Evolutionary conservation across 768 basidiomycete genomes (phyloP).

Genomic region (Boletus coccyginus): DNA sequence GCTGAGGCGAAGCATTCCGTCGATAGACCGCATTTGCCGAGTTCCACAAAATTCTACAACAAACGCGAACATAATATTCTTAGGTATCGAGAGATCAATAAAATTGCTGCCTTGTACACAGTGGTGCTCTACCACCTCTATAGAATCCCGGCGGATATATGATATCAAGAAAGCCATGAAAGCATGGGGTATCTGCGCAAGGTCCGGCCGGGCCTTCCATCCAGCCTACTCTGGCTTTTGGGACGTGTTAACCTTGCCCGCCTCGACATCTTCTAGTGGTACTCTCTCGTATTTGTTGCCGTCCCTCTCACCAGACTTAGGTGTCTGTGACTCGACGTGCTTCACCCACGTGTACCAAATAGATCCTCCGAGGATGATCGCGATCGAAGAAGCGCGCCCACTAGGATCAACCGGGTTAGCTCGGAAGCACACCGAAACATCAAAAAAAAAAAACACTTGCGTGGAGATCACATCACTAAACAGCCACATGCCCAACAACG

Average conservation of each 20-base stretch:
- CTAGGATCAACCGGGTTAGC: conserved; percentile 36
- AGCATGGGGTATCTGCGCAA: conserved; percentile 14
- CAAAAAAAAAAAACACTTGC: conserved; percentile 41
- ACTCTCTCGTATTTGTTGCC: conserved; percentile 54
- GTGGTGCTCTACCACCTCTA: conserved; percentile 10
- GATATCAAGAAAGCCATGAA: conserved; percentile 4
- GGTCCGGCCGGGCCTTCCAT: conserved; percentile 5
- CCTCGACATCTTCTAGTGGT: conserved; percentile 62
- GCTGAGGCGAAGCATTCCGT: too few species aligned
- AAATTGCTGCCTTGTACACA: conserved; percentile 3
- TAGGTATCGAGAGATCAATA: neutral
- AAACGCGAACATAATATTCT: too few species aligned
- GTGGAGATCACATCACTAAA: conserved; percentile 79
- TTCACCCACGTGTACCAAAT: conserved; percentile 89
- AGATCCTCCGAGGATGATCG: conserved; percentile 77
- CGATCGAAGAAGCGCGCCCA: conserved; percentile 79
- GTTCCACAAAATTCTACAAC: conserved; percentile 6
- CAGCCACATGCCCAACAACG: conserved; percentile 74
- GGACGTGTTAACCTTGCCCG: conserved; percentile 33
- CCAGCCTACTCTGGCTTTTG: conserved; percentile 30
- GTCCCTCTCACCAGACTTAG: conserved; percentile 30
- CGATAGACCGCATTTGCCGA: conserved; percentile 1
- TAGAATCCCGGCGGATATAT: conserved; percentile 3
- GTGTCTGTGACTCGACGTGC: conserved; percentile 58
- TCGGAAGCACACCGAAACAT: neutral